Percentiles rank a stretch among this genome's conserved stretches.
Evolutionary conservation across 331 rosid genomes (phyloP).

Genomic region (Ulmus americana): DNA sequence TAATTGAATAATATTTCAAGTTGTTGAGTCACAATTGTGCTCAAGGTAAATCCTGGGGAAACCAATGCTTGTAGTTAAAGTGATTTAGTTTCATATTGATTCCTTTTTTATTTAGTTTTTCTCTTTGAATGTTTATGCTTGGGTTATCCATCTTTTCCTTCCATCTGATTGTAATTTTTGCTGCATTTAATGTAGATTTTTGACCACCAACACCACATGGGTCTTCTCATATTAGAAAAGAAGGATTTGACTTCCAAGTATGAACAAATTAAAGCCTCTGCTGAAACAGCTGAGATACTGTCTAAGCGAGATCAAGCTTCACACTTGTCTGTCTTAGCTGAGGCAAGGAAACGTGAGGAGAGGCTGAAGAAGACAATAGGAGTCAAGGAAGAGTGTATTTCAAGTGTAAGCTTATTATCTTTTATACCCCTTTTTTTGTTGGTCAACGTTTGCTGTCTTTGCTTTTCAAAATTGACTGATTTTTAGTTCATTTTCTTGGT

Average conservation of each 20-base stretch:
- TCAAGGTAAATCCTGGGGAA: not conserved
- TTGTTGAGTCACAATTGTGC: not conserved
- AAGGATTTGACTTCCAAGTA: slow-evolving; percentile 54
- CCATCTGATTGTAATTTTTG: slow-evolving; percentile 7
- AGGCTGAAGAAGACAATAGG: slow-evolving; percentile 61
- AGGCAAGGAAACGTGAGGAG: slow-evolving; percentile 79
- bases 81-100: not conserved
- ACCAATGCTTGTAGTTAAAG: not conserved
- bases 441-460: not conserved
- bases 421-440: not conserved
- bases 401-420: slow-evolving; percentile 65
- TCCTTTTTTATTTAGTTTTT: not conserved
- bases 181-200: slow-evolving; percentile 45
- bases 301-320: slow-evolving; percentile 59
- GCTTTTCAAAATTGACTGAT: not conserved
- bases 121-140: slow-evolving; percentile 3
- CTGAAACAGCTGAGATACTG: slow-evolving; percentile 55
- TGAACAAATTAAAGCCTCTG: slow-evolving; percentile 52
- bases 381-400: slow-evolving; percentile 88
- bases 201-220: slow-evolving; percentile 94
- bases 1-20: too few species aligned
- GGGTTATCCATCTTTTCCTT: slow-evolving; percentile 5
- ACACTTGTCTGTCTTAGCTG: slow-evolving; percentile 50
- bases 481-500: not conserved
- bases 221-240: slow-evolving; percentile 82